These are phyloP conservation scores for Nemania diffusa DNA, from an alignment of 2,329 filamentous ascomycete species.

Conservation along the genomic window DNA sequence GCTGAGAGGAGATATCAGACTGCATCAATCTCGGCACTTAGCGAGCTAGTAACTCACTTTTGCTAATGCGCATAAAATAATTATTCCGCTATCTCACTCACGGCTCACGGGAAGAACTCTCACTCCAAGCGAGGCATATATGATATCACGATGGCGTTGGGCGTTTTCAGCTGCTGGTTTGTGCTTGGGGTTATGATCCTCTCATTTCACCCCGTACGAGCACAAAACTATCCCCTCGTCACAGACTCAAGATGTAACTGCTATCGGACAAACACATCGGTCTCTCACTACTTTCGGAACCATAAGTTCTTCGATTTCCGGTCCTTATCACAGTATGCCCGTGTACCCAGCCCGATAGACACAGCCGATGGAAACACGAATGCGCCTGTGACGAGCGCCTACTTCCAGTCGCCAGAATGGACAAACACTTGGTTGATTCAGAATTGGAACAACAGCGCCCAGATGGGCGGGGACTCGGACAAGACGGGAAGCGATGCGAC, in stretches of 20 bases:
- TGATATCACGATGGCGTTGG: constrained; percentile 22
- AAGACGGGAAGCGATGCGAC: constrained; percentile 49
- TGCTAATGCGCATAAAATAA: not conserved
- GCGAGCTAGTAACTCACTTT: not conserved
- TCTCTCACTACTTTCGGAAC: constrained; percentile 56
- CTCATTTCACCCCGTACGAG: constrained; percentile 25
- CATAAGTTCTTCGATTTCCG: constrained; percentile 63
- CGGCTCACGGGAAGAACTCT: not conserved
- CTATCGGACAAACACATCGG: constrained; percentile 59
- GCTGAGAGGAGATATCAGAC: not conserved
- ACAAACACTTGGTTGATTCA: constrained; percentile 49
- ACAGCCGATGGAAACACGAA: constrained; percentile 43
- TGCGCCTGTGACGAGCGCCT: constrained; percentile 46
- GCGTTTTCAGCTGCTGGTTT: constrained; percentile 18
- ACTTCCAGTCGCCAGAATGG: constrained; percentile 48
- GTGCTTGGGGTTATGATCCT: constrained; percentile 31
- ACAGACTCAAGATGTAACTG: constrained; percentile 55
- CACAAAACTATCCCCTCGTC: constrained; percentile 43
- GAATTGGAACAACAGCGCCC: constrained; percentile 52
- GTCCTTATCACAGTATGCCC: constrained; percentile 54
- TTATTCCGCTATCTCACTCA: not conserved
- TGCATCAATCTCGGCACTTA: not conserved
- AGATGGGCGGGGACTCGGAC: constrained; percentile 40
- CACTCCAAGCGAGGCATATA: not conserved
- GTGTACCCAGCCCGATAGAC: constrained; percentile 44